Conservation (phyloP, 2,329 filamentous ascomycete genomes). For the Botrytis paeoniae region DNA sequence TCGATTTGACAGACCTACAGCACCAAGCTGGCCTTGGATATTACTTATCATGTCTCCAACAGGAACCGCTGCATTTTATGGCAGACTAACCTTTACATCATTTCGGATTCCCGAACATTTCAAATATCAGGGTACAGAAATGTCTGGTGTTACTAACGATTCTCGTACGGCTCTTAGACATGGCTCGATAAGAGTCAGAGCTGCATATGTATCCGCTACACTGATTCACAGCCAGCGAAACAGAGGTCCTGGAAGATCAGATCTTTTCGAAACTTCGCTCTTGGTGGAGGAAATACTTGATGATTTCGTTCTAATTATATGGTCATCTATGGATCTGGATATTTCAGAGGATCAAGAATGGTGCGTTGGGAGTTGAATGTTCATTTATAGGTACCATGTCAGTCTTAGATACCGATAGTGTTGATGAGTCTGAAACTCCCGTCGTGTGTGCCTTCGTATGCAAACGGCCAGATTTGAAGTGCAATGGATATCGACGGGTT, state of each 20-base stretch:
- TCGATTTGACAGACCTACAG: background rate
- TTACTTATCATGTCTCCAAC: background rate
- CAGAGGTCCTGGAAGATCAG: background rate
- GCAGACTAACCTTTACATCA: too few relatives aligned
- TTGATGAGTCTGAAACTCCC: background rate
- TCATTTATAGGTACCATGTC: background rate
- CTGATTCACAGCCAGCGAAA: background rate
- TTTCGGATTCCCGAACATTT: too few relatives aligned
- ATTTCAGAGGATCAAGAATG: background rate
- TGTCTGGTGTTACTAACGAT: too few relatives aligned
- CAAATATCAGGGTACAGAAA: too few relatives aligned
- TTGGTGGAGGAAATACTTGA: background rate
- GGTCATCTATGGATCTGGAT: background rate
- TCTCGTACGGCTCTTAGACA: too few relatives aligned
- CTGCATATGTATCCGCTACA: background rate
- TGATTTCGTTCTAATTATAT: background rate
- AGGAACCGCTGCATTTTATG: too few relatives aligned
- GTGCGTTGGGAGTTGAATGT: background rate
- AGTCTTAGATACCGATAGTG: background rate
- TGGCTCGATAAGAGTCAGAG: too few relatives aligned
- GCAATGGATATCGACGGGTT: background rate
- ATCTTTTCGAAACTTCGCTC: background rate
- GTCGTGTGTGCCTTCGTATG: background rate
- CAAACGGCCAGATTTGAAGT: background rate
- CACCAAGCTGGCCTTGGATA: background rate